Evolutionary conservation across 1,139 yeast genomes (phyloP), one percentile per base, ranked within the genome.

Genomic region (Wickerhamomyces sp.): DNA sequence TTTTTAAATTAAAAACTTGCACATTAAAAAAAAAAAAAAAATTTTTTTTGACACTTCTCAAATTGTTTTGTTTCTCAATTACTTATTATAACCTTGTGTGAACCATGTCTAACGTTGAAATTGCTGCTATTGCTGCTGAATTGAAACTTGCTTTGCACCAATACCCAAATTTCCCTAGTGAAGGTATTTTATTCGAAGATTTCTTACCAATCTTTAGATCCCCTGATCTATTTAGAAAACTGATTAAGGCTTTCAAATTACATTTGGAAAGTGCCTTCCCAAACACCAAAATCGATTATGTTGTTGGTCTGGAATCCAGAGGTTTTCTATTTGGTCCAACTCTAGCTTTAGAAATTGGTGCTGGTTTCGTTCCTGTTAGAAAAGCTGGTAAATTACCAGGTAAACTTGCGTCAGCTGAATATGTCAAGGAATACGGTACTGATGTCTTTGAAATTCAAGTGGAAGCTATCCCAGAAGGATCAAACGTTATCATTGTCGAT

Each of bases 291-390:
- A 77, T 90, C 44, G 97, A 92, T 59, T 92, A 84, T 59, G 75
- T 92, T 49, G 89, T 92, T 39, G 99, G 97, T 31, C 75, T 94
- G 51, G 99, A 92, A 65, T 87, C 97, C 41, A 83, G 99, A 64
- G 99, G 99, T 2, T 92, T 92, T 63, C 72, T 92, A 46, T 92
- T 92, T 55, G 99, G 97, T 10, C 98, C 99, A 36, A 71, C 97
- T 29, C 72, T 92, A 52, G 98, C 98, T 8, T 74, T 92, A 49
- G 92, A 88, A 44, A 67, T 92, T 45, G 81, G 83, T 47, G 92
- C 94, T 33, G 94, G 97, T 4, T 92, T 92, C 55, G 85, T 92
- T 38, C 97, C 98, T 25, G 84, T 92, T 36, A 84, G 98, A 72
- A 92, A 92, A 69, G 81, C 81, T 45, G 97, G 97, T 44, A 92